These are phyloP conservation scores for Incumbomyces lentus DNA, from an alignment of 2,329 filamentous ascomycete species.

Conservation along the genomic window DNA sequence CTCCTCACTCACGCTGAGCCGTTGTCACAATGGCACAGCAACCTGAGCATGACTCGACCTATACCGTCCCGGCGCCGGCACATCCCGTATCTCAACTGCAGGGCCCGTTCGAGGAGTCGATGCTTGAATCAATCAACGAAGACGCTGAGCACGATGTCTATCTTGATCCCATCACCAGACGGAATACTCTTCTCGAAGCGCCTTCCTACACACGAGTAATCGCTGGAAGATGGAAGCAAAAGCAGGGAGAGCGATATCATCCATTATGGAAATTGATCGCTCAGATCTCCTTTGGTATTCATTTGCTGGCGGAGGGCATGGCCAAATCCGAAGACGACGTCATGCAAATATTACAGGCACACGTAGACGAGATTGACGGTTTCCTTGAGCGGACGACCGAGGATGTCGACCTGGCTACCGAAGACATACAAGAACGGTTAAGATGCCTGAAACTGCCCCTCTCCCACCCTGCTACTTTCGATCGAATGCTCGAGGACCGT, in stretches of 20 bases:
- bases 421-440: conserved; percentile 71
- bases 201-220: conserved; percentile 60
- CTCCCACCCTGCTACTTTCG: conserved; percentile 70
- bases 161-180: conserved; percentile 39
- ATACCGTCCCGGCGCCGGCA: conserved; percentile 21
- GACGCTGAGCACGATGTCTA: conserved; percentile 23
- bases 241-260: conserved; percentile 66
- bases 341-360: conserved; percentile 75
- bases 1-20: not conserved
- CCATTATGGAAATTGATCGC: conserved; percentile 82
- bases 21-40: conserved; percentile 2
- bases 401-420: conserved; percentile 66
- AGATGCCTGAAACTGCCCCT: conserved; percentile 73
- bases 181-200: conserved; percentile 58
- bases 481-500: conserved; percentile 76
- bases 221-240: conserved; percentile 64
- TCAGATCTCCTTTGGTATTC: conserved; percentile 88
- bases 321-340: conserved; percentile 85
- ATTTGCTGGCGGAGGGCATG: conserved; percentile 71
- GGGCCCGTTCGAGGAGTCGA: conserved; percentile 37
- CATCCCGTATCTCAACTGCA: conserved; percentile 35
- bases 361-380: conserved; percentile 88
- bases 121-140: conserved; percentile 27
- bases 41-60: not conserved
- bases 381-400: conserved; percentile 80